Percentiles rank a stretch among this genome's conserved stretches.
Conservation (phyloP, 306 rosid genomes). For the Heteromeles arbutifolia region DNA sequence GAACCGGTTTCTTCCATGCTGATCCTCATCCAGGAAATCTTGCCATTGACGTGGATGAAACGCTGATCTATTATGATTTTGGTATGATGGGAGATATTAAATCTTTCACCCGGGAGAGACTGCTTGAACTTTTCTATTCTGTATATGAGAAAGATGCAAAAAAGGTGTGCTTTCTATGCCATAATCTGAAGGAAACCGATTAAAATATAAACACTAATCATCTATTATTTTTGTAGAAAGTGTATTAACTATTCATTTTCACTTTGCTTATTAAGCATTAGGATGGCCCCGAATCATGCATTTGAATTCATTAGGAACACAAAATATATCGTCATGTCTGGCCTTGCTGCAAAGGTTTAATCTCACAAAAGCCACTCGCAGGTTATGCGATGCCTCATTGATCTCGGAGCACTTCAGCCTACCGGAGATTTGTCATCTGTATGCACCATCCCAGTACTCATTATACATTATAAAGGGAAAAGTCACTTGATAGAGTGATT, state of each 20-base stretch:
- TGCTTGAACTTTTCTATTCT: slow-evolving; percentile 82
- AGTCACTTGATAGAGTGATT: neutral
- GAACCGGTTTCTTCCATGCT: slow-evolving; percentile 93
- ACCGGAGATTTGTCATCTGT: slow-evolving; percentile 74
- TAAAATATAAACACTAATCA: neutral
- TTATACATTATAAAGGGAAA: neutral
- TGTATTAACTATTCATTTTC: neutral
- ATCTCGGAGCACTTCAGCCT: slow-evolving; percentile 81
- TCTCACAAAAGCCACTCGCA: slow-evolving; percentile 31
- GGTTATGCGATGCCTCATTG: slow-evolving; percentile 68
- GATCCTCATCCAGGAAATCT: slow-evolving; percentile 99
- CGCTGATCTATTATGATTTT: slow-evolving; percentile 85
- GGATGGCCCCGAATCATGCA: slow-evolving; percentile 4
- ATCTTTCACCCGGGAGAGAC: slow-evolving; percentile 76
- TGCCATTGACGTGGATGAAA: slow-evolving; percentile 72
- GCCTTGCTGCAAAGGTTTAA: neutral
- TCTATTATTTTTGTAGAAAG: neutral
- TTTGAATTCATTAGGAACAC: neutral
- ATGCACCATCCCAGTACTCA: slow-evolving; percentile 1
- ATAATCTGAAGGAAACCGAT: neutral
- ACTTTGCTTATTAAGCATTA: neutral
- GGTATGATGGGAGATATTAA: slow-evolving; percentile 99
- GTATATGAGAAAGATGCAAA: slow-evolving; percentile 86
- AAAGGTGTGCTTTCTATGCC: slow-evolving; percentile 45
- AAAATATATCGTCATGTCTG: neutral